Base-by-base conservation (phyloP, 768 basidiomycete species). In the Megacollybia marginata region DNA sequence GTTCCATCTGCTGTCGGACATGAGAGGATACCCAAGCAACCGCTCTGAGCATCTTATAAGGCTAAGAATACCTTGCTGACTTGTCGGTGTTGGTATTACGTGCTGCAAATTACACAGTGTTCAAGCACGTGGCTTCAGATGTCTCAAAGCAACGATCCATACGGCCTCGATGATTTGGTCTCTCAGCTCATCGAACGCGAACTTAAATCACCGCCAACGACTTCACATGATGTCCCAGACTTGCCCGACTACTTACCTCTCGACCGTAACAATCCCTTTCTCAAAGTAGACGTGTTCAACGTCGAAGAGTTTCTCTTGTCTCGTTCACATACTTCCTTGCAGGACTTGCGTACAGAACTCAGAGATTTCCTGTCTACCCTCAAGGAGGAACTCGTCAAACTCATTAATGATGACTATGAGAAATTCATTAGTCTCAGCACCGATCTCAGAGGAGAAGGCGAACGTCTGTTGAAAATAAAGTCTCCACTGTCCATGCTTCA, bases 401-500 rank as follows among this genome's bases (percentile, higher is more conserved):
- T 98, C 59, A 96, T 98, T 63, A 98, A 99, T 66, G 87, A 92
- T 57, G 96, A 98, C 68, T 99, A 98, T 60, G 93, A 93, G 64
- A 93, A 93, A 12, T 99, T 98, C 63, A 95, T 98, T 59, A 92
- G 89, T 57, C 73, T 99, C 31, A 94, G 94, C 55, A 93, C 94
- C 3, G 92, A 97, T 58, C 64, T 98, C 55, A 78, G 83, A 55
- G 92, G 87, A 42, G 94, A 97, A 66, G 87, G 88, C 2, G 71
- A 74, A 35, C 73, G 91, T 54, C 63, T 95, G 57, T 73, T 76
- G 51, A 70, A 76, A 51, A 62, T 99, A 50, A 82, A 83, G 55
- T 65, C 64, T 20, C 94, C 95, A 1, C 63, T 99, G 47, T 65
- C 60, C 9, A 73, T 70, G 18, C 63, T 98, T 18, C 80, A 79